These are phyloP conservation scores for Geotrichum ghanense DNA, from an alignment of 805 yeast species.

Conservation along the genomic window DNA sequence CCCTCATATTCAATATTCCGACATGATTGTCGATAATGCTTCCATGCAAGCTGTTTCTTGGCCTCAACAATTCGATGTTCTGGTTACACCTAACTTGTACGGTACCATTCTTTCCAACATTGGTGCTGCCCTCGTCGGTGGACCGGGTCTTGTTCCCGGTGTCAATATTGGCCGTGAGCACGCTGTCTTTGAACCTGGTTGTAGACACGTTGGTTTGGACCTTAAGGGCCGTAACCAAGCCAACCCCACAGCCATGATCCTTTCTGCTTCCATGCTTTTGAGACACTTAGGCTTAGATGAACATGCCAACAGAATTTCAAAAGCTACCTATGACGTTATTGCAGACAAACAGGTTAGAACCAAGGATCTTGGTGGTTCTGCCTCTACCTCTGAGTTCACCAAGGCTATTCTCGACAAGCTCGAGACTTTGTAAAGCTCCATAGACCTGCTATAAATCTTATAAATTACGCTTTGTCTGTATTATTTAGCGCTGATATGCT, in stretches of 20 bases:
- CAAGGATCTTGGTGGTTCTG: constrained; percentile 81
- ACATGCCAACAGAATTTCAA: constrained; percentile 75
- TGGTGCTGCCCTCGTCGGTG: constrained; percentile 96
- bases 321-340: constrained; percentile 82
- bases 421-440: constrained; percentile 20
- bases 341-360: constrained; percentile 82
- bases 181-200: constrained; percentile 98
- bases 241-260: constrained; percentile 95
- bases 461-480: neutral
- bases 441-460: neutral
- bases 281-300: constrained; percentile 87
- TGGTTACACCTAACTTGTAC: constrained; percentile 96
- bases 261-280: constrained; percentile 82
- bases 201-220: constrained; percentile 98
- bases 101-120: constrained; percentile 96
- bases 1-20: constrained; percentile 72
- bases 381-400: constrained; percentile 90
- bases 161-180: constrained; percentile 96
- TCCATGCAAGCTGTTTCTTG: constrained; percentile 98
- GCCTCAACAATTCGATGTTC: constrained; percentile 96
- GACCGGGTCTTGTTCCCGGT: constrained; percentile 98
- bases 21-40: constrained; percentile 96
- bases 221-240: constrained; percentile 91
- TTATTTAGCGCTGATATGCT: constrained; percentile 6
- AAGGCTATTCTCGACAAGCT: constrained; percentile 75